Percentiles rank a stretch among this genome's conserved stretches.
These are phyloP conservation scores for Litchi chinensis DNA, from an alignment of 345 rosid genomes.

Conservation along the genomic window DNA sequence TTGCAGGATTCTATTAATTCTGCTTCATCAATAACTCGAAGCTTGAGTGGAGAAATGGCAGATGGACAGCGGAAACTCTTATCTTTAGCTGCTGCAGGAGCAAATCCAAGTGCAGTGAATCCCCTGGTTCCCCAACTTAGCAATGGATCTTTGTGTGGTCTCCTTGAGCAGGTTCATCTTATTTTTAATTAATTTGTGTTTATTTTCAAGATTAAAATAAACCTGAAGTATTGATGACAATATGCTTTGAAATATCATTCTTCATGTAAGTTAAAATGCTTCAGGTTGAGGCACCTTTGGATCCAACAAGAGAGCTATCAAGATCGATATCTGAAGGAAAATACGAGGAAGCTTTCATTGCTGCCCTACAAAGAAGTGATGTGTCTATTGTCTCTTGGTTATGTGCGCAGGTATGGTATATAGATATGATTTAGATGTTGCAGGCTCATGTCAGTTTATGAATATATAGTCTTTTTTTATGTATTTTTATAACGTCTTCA, in stretches of 20 bases:
- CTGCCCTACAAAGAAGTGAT: slow-evolving; percentile 81
- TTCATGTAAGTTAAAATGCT: slow-evolving; percentile 1
- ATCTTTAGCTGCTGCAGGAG: slow-evolving; percentile 70
- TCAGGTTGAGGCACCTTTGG: slow-evolving; percentile 69
- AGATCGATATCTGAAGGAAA: slow-evolving; percentile 68
- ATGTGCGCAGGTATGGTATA: slow-evolving; percentile 69
- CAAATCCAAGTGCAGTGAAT: slow-evolving; percentile 54
- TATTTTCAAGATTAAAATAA: background rate
- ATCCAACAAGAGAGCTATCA: slow-evolving; percentile 71
- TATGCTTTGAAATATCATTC: background rate
- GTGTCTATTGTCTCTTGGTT: slow-evolving; percentile 84
- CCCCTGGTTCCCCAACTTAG: slow-evolving; percentile 57
- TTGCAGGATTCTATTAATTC: slow-evolving; percentile 81
- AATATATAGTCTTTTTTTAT: too few relatives aligned
- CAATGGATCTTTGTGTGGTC: slow-evolving; percentile 65
- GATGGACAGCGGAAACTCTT: slow-evolving; percentile 75
- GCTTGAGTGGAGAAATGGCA: slow-evolving; percentile 75
- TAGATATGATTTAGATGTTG: background rate
- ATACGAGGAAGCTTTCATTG: slow-evolving; percentile 78
- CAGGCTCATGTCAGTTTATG: background rate
- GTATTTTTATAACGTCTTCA: too few relatives aligned
- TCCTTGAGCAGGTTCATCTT: slow-evolving; percentile 61
- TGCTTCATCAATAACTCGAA: slow-evolving; percentile 64
- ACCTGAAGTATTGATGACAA: background rate
- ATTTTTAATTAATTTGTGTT: slow-evolving; percentile 1